Conservation (phyloP, 1,139 yeast genomes). For the Waltiozyma solani region DNA sequence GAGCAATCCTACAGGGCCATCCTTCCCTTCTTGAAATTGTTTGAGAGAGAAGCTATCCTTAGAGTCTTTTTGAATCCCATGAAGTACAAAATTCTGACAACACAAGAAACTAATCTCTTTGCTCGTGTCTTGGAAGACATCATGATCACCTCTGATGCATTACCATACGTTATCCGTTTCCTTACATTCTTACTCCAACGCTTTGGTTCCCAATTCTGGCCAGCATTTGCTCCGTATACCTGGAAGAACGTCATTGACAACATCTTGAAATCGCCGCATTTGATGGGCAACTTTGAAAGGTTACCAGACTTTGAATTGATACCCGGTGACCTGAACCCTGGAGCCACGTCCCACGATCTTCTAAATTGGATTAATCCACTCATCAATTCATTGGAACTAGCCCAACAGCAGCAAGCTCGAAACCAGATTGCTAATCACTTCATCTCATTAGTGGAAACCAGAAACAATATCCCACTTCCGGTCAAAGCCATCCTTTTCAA, state of each 20-base stretch:
- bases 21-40: conserved; percentile 29
- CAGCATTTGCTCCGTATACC: conserved; percentile 36
- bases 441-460: conserved; percentile 22
- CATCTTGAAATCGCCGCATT: conserved; percentile 32
- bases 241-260: conserved; percentile 45
- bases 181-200: conserved; percentile 32
- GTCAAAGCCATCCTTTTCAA: conserved; percentile 19
- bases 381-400: conserved; percentile 22
- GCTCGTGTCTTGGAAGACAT: not conserved
- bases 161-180: conserved; percentile 43
- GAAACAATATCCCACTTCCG: conserved; percentile 14
- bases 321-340: conserved; percentile 12
- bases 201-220: conserved; percentile 41
- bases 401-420: conserved; percentile 31
- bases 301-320: conserved; percentile 7
- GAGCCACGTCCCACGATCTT: conserved; percentile 24
- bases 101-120: not conserved
- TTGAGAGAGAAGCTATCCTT: conserved; percentile 31
- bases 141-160: conserved; percentile 28
- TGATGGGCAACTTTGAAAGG: conserved; percentile 16
- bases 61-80: conserved; percentile 29
- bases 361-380: conserved; percentile 34
- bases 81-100: conserved; percentile 27
- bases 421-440: conserved; percentile 31
- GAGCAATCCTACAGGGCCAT: conserved; percentile 45